Conservation (phyloP, 2,329 filamentous ascomycete genomes). For the Fusarium ambrosium region DNA sequence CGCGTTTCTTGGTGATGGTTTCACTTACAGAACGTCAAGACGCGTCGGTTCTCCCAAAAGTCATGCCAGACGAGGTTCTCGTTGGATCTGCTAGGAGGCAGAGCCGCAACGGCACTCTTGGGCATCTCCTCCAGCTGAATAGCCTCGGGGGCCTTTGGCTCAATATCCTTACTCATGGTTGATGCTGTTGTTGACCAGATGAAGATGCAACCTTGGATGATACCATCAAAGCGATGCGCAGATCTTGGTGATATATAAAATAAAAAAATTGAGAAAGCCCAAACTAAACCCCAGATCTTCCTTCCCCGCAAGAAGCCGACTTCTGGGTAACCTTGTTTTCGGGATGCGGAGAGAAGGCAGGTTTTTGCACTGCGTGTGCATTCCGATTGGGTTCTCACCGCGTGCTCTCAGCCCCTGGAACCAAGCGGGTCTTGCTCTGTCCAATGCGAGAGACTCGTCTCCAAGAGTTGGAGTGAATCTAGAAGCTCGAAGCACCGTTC, state of each 20-base stretch:
- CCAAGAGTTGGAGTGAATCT: background rate
- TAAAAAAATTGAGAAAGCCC: background rate
- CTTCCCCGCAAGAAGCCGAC: background rate
- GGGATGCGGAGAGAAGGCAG: background rate
- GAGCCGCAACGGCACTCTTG: constrained; percentile 1
- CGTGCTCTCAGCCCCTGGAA: background rate
- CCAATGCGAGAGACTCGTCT: background rate
- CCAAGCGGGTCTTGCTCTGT: background rate
- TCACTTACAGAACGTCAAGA: constrained; percentile 37
- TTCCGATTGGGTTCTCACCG: constrained; percentile 6
- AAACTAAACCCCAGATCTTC: constrained; percentile 2
- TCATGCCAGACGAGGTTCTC: constrained; percentile 26
- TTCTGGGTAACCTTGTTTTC: background rate
- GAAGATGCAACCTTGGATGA: background rate
- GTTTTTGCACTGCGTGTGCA: background rate
- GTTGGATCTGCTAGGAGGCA: constrained; percentile 16
- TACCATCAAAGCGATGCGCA: background rate
- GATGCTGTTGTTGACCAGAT: background rate
- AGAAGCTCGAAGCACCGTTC: constrained; percentile 1
- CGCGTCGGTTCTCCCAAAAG: constrained; percentile 38
- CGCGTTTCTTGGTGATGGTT: background rate
- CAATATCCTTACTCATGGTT: background rate
- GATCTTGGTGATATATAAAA: background rate
- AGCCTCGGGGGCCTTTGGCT: background rate
- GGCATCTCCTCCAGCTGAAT: constrained; percentile 8